Base-by-base conservation (phyloP, 2,329 filamentous ascomycete species). In the Escovopsis sp. region DNA sequence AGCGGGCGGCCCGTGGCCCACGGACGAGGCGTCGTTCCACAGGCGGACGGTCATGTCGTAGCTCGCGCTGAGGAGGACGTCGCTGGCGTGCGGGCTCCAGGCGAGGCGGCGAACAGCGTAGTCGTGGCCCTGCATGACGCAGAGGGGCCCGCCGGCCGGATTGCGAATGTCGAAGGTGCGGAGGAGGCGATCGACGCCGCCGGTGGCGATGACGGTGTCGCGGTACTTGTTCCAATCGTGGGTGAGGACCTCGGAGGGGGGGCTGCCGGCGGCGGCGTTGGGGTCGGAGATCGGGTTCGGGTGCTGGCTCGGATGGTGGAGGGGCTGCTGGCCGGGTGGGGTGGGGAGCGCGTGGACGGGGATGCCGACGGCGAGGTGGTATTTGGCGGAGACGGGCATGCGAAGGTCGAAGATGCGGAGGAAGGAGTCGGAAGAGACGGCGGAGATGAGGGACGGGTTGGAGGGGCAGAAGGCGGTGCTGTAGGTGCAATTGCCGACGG, bases 151-250 rank as follows among this genome's bases (percentile, higher is more conserved):
- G 5, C 68, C 73, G 5, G 67, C 61, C 1, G 84, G 80, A 48
- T 76, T 79, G 30, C 90, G 70, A 31, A 94, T 78, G 55, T 98
- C 90, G 50, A 96, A 96, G 0, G 82, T 90, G 33, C 90, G 76
- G 41, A 98, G 78, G 14, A 79, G 62, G 36, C 82, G 72, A 56
- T 98, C 90, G 4, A 96, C 90, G 36, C 90, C 88, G 1, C 76
- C 90, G 0, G 85, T 85, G 0, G 90, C 90, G 36, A 98, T 64
- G 18, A 94, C 66, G 0, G 76, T 79, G 45, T 86, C 76, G 27
- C 81, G 73, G 60, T 98, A 98, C 59, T 98, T 98, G 63, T 98
- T 98, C 90, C 90, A 98, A 57, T 98, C 90, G 58, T 96, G 90
- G 0, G 87, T 94, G 23, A 98, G 70, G 27, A 84, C 75, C 63